Conservation (phyloP, 352 stramenopile species). For the Phytophthora meadii region DNA sequence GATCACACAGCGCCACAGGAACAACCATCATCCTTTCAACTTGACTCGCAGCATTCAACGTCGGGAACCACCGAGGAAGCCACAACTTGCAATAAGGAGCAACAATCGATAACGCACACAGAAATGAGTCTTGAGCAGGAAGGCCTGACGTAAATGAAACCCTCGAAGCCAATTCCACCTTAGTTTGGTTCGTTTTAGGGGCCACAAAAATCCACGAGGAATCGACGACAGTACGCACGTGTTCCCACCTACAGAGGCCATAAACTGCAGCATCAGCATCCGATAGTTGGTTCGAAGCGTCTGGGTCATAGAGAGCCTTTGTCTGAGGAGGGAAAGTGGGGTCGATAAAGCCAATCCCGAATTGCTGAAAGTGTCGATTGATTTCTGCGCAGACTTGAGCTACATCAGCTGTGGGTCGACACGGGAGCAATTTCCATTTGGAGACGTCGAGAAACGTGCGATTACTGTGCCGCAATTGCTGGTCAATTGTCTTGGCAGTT, state of each 20-base stretch:
- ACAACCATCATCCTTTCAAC: conserved; percentile 17
- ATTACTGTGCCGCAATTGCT: conserved; percentile 18
- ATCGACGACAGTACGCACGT: conserved; percentile 33
- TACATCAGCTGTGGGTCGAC: conserved; percentile 5
- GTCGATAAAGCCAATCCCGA: conserved; percentile 49
- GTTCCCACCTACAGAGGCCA: conserved; percentile 37
- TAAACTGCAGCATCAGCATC: conserved; percentile 25
- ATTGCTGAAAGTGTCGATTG: conserved; percentile 43
- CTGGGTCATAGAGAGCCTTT: conserved; percentile 17
- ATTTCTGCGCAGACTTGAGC: conserved; percentile 39
- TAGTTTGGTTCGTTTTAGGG: conserved; percentile 1
- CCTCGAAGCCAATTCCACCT: conserved; percentile 1
- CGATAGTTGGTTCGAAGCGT: conserved; percentile 11
- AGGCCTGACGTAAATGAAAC: conserved; percentile 31
- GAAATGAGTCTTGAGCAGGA: conserved; percentile 41
- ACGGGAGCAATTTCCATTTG: conserved; percentile 22
- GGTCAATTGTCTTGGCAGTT: conserved; percentile 1
- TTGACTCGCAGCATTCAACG: conserved; percentile 6
- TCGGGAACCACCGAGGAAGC: conserved; percentile 32
- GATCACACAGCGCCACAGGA: conserved; percentile 35
- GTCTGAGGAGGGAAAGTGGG: conserved; percentile 31
- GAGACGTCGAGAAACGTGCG: conserved; percentile 20
- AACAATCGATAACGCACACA: conserved; percentile 40
- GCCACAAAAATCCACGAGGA: conserved; percentile 37
- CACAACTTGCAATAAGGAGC: conserved; percentile 27